Evolutionary conservation across 176 grass and related monocot species (phyloP), one percentile per base, ranked within the genome.

Genomic region (Oryza glaberrima): DNA sequence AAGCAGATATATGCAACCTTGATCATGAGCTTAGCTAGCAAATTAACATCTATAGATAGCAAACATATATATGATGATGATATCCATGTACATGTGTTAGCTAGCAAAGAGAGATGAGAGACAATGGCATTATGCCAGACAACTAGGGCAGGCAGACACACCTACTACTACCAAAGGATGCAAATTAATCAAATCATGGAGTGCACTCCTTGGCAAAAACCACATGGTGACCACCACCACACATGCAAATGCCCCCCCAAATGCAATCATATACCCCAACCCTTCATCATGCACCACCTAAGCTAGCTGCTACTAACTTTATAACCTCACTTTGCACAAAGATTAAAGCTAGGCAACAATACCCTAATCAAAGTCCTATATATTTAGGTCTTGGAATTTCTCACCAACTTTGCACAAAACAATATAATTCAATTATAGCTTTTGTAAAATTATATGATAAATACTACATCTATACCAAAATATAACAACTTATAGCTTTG

Each of bases 151-250:
- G 75, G 43, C 52, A 74, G 84, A 68, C 83, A 61, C 83, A 90
- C 84, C 84, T 79, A 49, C 49, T 52, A 16, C 49, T 17, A 52
- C 49, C 14, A 87, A 80, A 79, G 84, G 80, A 87, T 44, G 89
- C 80, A 86, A 90, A 28, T 2, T 28, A 28, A 90, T 47, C 43
- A 44, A 47, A 52, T 86, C 76, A 90, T 78, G 79, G 58, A 70
- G 71, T 44, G 70, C 69, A 75, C 80, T 26, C 76, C 69, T 86
- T n/a, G 80, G 84, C 80, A 69, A 70, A 69, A 86, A 83, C 69
- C 80, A 90, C 80, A 90, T 79, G 89, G 84, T 41, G 69, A 83
- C 80, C 89, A 76, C 88, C 88, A 87, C 80, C 75, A 86, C 67
- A 89, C 84, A 79, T 78, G 78, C 83, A 70, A 71, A 81, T 58